These are phyloP conservation scores for Syzygium grande DNA, from an alignment of 345 rosid species.

Conservation along the genomic window DNA sequence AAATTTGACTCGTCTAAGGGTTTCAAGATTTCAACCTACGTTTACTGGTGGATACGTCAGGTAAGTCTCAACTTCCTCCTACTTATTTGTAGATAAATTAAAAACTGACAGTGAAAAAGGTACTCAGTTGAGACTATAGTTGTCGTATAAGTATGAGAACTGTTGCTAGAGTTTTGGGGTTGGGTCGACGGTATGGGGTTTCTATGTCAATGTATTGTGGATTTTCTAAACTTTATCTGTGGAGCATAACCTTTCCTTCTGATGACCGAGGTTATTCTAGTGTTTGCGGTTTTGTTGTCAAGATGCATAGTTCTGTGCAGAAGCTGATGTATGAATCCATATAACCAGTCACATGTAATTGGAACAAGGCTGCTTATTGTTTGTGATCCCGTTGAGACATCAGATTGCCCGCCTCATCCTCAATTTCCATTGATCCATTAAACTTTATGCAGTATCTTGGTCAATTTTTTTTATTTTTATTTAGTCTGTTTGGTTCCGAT, in stretches of 20 bases:
- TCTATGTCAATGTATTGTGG: neutral
- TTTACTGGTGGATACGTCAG: conserved; percentile 99
- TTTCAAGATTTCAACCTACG: conserved; percentile 85
- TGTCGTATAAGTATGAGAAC: neutral
- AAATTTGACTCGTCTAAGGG: conserved; percentile 94
- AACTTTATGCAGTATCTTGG: neutral
- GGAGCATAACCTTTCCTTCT: neutral
- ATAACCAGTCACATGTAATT: neutral
- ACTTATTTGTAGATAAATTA: neutral
- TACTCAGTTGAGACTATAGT: neutral
- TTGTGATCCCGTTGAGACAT: neutral
- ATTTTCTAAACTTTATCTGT: neutral
- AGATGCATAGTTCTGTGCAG: neutral
- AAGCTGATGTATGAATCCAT: neutral
- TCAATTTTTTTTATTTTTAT: neutral
- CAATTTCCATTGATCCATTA: neutral
- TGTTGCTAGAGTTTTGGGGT: neutral
- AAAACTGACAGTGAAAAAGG: neutral
- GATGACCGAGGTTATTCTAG: neutral
- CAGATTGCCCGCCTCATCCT: neutral
- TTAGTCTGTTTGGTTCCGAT: neutral
- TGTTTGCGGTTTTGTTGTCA: neutral
- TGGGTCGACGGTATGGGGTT: neutral
- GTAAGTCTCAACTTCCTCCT: conserved; percentile 18
- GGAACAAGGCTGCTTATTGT: neutral